These are phyloP conservation scores for Copromyces sp. DNA, from an alignment of 495 filamentous ascomycete species.

Conservation along the genomic window DNA sequence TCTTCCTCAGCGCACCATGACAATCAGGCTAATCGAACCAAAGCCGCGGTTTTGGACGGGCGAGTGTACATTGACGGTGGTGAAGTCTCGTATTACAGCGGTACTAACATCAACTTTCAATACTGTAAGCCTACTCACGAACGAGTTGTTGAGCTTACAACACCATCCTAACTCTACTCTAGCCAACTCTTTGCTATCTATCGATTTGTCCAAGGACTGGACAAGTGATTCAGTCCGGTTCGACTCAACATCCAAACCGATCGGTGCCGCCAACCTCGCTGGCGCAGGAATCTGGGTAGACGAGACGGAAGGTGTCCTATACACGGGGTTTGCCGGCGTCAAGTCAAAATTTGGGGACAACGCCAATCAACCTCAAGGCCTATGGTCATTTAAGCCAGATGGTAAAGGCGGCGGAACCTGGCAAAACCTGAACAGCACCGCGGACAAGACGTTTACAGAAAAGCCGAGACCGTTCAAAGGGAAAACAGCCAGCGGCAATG, in stretches of 20 bases:
- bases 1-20: background rate
- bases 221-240: conserved; percentile 6
- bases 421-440: conserved; percentile 13
- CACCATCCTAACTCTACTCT: background rate
- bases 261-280: conserved; percentile 6
- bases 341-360: conserved; percentile 7
- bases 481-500: conserved; percentile 8
- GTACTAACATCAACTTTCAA: conserved; percentile 4
- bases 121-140: conserved; percentile 7
- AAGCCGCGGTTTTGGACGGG: conserved; percentile 13
- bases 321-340: conserved; percentile 16
- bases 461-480: conserved; percentile 10
- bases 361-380: conserved; percentile 2
- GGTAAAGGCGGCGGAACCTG: conserved; percentile 7
- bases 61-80: conserved; percentile 18
- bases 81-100: conserved; percentile 11
- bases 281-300: conserved; percentile 17
- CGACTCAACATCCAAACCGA: conserved; percentile 10
- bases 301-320: conserved; percentile 6
- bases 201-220: conserved; percentile 14
- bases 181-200: conserved; percentile 15
- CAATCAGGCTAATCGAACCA: background rate
- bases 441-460: conserved; percentile 8
- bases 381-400: conserved; percentile 16
- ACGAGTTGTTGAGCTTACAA: background rate